Evolutionary conservation across 257 asterid species (phyloP).

Genomic region (Lycium ferocissimum): DNA sequence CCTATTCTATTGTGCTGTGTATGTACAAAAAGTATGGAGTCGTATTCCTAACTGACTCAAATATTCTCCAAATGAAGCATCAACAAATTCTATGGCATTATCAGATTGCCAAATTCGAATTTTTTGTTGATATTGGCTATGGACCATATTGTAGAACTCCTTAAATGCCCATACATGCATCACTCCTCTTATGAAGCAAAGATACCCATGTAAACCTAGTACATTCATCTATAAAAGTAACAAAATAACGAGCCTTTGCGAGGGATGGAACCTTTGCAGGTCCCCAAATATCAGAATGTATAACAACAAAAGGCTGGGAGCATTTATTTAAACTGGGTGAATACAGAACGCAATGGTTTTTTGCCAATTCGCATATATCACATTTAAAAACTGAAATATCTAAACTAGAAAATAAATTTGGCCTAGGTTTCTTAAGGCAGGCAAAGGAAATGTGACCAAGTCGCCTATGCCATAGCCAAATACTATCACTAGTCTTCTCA

Average conservation of each 20-base stretch:
- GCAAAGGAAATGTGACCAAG: not conserved
- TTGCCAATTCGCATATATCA: constrained; percentile 19
- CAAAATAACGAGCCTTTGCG: not conserved
- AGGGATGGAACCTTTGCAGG: constrained; percentile 3
- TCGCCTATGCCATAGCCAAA: not conserved
- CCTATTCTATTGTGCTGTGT: constrained; percentile 16
- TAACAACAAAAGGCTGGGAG: constrained; percentile 3
- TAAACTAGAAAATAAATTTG: not conserved
- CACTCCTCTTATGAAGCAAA: not conserved
- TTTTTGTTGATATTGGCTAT: not conserved
- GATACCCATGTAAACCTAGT: not conserved
- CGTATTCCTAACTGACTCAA: not conserved
- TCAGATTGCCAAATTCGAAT: not conserved
- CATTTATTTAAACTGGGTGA: constrained; percentile 32
- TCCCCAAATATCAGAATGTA: constrained; percentile 4
- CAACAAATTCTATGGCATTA: constrained; percentile 5
- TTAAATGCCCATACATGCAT: not conserved
- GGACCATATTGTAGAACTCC: not conserved
- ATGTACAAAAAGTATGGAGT: not conserved
- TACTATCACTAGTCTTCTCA: not conserved
- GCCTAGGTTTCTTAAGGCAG: not conserved
- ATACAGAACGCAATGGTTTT: constrained; percentile 14
- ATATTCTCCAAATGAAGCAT: not conserved
- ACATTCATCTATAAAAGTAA: constrained; percentile 34
- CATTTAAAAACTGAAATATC: not conserved